phyloP scores from a whole-genome alignment of 306 rosid species.

The Geum urbanum region DNA sequence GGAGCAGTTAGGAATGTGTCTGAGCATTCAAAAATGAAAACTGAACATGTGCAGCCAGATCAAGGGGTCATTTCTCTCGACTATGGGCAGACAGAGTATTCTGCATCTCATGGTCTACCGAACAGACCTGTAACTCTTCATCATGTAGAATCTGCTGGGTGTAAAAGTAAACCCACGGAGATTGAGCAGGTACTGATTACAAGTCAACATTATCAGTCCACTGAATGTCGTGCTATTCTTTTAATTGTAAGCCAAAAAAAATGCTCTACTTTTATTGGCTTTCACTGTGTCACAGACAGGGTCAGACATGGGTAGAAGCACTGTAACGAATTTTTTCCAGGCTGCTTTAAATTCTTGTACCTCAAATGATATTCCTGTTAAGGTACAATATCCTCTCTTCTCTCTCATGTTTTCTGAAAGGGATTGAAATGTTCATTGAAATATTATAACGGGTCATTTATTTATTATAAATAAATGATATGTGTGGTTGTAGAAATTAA shows the following conservation, averaged over 20 bases:
- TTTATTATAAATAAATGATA: background rate
- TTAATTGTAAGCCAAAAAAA: background rate
- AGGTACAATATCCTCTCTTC: slow-evolving; percentile 28
- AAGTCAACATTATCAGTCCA: slow-evolving; percentile 13
- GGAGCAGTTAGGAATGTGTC: slow-evolving; percentile 35
- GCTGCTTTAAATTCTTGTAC: slow-evolving; percentile 30
- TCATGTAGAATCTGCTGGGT: slow-evolving; percentile 40
- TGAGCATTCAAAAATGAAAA: slow-evolving; percentile 45
- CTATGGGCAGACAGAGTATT: slow-evolving; percentile 36
- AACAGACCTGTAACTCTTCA: slow-evolving; percentile 31
- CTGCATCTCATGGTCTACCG: slow-evolving; percentile 40
- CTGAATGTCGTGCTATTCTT: slow-evolving; percentile 9
- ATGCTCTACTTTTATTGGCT: slow-evolving; percentile 17
- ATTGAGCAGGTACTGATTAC: slow-evolving; percentile 50
- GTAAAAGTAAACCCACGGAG: slow-evolving; percentile 31
- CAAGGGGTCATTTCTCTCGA: slow-evolving; percentile 35
- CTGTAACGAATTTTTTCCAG: slow-evolving; percentile 27
- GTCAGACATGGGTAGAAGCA: slow-evolving; percentile 31
- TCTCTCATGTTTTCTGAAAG: background rate
- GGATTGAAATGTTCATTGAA: too few relatives aligned
- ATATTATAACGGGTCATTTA: too few relatives aligned
- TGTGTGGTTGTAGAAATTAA: background rate
- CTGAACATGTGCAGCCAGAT: slow-evolving; percentile 41
- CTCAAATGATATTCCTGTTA: slow-evolving; percentile 27
- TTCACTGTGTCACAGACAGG: slow-evolving; percentile 36